Percentiles rank a stretch among this genome's conserved stretches.
Evolutionary conservation across 2,329 filamentous ascomycete genomes (phyloP).

Genomic region (Fusarium pseudoanthophilum): DNA sequence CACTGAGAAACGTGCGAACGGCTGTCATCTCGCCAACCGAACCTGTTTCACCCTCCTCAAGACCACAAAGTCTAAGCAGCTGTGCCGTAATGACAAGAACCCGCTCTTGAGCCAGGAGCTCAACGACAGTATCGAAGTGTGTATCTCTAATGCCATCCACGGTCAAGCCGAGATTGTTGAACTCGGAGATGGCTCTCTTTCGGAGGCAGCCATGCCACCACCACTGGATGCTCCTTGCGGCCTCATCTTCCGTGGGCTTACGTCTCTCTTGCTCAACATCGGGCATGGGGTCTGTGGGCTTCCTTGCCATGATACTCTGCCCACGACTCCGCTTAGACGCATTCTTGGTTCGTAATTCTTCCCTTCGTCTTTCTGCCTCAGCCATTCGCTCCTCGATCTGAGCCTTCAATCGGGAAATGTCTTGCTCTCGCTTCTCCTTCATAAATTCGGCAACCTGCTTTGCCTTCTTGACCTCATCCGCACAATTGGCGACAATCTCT

Average conservation of each 20-base stretch:
- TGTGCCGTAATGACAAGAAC: slow-evolving; percentile 74
- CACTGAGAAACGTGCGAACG: slow-evolving; percentile 80
- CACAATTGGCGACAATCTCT: slow-evolving; percentile 83
- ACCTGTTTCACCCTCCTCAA: slow-evolving; percentile 71
- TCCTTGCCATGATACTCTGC: slow-evolving; percentile 63
- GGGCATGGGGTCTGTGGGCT: slow-evolving; percentile 60
- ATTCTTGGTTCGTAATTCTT: slow-evolving; percentile 69
- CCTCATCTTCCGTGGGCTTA: slow-evolving; percentile 67
- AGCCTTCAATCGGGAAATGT: slow-evolving; percentile 73
- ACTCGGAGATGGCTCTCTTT: slow-evolving; percentile 71
- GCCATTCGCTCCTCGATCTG: slow-evolving; percentile 85
- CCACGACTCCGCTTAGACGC: slow-evolving; percentile 63
- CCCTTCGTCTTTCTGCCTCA: slow-evolving; percentile 78
- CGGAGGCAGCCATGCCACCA: slow-evolving; percentile 73
- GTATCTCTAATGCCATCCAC: slow-evolving; percentile 76
- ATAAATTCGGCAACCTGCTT: slow-evolving; percentile 86
- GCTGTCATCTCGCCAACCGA: slow-evolving; percentile 76
- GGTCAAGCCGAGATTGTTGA: slow-evolving; percentile 72
- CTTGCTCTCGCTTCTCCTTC: slow-evolving; percentile 81
- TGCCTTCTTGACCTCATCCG: slow-evolving; percentile 83
- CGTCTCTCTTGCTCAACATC: slow-evolving; percentile 60
- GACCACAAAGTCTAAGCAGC: slow-evolving; percentile 74
- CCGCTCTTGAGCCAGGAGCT: slow-evolving; percentile 72
- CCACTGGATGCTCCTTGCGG: slow-evolving; percentile 73
- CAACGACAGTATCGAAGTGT: slow-evolving; percentile 78